These are phyloP conservation scores for Hibiscus tridactylites DNA, from an alignment of 345 rosid species.

Conservation along the genomic window DNA sequence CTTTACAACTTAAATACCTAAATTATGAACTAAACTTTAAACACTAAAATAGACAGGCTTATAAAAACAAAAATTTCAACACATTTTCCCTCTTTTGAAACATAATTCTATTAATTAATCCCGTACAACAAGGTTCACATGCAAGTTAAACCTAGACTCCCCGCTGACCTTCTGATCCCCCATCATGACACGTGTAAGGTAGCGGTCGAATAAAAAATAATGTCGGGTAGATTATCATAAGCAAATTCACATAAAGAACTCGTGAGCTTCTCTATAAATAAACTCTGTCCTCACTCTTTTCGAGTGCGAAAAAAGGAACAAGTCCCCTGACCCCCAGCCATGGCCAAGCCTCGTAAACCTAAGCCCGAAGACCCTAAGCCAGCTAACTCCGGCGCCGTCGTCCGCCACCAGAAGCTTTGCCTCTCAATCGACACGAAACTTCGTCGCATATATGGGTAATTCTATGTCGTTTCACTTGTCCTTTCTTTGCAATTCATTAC, in stretches of 20 bases:
- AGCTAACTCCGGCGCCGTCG: conserved; percentile 64
- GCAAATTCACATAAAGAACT: neutral
- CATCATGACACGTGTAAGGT: neutral
- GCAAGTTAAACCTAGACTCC: neutral
- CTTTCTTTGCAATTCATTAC: neutral
- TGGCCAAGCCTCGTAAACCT: conserved; percentile 90
- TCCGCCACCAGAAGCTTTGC: conserved; percentile 92
- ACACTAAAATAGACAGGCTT: too few relatives aligned
- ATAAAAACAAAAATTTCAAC: too few relatives aligned
- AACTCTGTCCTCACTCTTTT: neutral
- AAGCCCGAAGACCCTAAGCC: conserved; percentile 62
- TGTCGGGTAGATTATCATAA: neutral
- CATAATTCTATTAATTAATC: too few relatives aligned
- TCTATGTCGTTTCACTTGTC: neutral
- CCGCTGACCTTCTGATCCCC: neutral
- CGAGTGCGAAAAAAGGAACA: neutral
- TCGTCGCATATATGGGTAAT: conserved; percentile 80
- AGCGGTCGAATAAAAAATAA: neutral
- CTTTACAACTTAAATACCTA: too few relatives aligned
- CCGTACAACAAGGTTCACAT: neutral
- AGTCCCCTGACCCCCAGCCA: conserved; percentile 9
- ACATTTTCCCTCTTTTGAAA: too few relatives aligned
- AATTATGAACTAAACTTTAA: too few relatives aligned
- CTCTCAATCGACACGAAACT: conserved; percentile 66
- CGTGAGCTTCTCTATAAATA: conserved; percentile 15